Base-by-base conservation (phyloP, 2,329 filamentous ascomycete species). In the Penicillium verrucosum region DNA sequence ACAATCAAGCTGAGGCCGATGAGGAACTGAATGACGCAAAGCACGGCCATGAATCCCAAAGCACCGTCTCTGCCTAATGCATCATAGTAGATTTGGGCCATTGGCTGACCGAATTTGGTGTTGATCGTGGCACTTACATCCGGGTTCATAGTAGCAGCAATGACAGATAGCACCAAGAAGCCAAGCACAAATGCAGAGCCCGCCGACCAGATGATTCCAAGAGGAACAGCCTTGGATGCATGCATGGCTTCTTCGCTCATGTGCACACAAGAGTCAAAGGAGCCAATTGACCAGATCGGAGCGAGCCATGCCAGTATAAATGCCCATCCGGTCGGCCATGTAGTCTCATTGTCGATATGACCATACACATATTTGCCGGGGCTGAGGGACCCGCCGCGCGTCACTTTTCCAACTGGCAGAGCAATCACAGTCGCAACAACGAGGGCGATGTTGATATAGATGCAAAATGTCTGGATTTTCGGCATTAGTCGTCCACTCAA, bases 221-320 rank as follows among this genome's bases (percentile, higher is more conserved):
- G 77, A 0, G 84, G 84, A 1, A 85, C 83, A 1, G 83, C 82
- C 51, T 78, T 81, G 4, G 81, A 80, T 1, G 84, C 84, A 69
- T 87, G 84, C 42, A 80, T 73, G 0, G 84, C 83, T 66, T 86
- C 84, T 68, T 86, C 84, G 41, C 78, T 81, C 77, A 86, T 84
- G 61, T 85, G 81, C 8, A 82, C 81, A 53, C 82, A 85, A 2
- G 78, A 80, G 63, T 85, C 82, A 59, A 85, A 85, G 1, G 76
- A 78, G 0, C 73, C 74, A 43, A 74, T 75, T 0, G 82, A 84
- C 84, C 84, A 87, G 58, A 87, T 86, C 0, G 84, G 84, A 30
- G 77, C 78, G 21, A 87, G 73, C 82, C 83, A 86, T 0, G 81
- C 74, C 2, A 86, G 71, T 73, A 87, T 84, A 61, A 86, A 86